Percentiles rank a stretch among this genome's conserved stretches.
phyloP scores from a whole-genome alignment of 2,329 filamentous ascomycete species.

The Diaporthe ampelina region DNA sequence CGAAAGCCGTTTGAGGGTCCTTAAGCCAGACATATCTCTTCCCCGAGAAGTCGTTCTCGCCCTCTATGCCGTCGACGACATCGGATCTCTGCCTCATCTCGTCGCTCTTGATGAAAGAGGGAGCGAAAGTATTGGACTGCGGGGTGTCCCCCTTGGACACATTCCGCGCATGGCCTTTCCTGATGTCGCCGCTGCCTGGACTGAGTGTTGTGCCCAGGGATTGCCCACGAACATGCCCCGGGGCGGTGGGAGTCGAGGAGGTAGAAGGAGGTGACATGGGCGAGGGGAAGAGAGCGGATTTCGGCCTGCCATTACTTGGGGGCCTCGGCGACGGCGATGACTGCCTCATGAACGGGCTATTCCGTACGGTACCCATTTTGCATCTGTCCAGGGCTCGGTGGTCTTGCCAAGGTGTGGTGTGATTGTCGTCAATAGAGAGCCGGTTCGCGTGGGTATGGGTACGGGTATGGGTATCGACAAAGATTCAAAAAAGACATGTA shows the following conservation, averaged over 20 bases:
- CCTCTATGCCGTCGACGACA: slow-evolving; percentile 82
- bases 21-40: slow-evolving; percentile 98
- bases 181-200: slow-evolving; percentile 38
- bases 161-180: slow-evolving; percentile 58
- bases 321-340: slow-evolving; percentile 76
- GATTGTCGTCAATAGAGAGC: neutral
- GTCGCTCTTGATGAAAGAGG: slow-evolving; percentile 93
- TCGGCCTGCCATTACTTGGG: slow-evolving; percentile 71
- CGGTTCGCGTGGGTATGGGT: slow-evolving; percentile 1
- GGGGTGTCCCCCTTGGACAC: slow-evolving; percentile 77
- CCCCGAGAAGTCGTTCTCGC: slow-evolving; percentile 98
- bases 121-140: slow-evolving; percentile 88
- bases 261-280: slow-evolving; percentile 47
- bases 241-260: slow-evolving; percentile 11
- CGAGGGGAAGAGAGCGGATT: slow-evolving; percentile 79
- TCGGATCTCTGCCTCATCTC: slow-evolving; percentile 74
- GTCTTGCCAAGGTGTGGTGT: neutral
- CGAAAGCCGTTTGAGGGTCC: slow-evolving; percentile 88
- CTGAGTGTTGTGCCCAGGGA: slow-evolving; percentile 36
- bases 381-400: slow-evolving; percentile 4
- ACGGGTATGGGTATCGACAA: slow-evolving; percentile 27
- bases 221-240: slow-evolving; percentile 32
- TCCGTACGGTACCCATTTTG: slow-evolving; percentile 70
- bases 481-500: slow-evolving; percentile 36
- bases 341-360: slow-evolving; percentile 83